Evolutionary conservation across 2,329 filamentous ascomycete genomes (phyloP), one percentile per base, ranked within the genome.

Genomic region (Fusarium torulosum): DNA sequence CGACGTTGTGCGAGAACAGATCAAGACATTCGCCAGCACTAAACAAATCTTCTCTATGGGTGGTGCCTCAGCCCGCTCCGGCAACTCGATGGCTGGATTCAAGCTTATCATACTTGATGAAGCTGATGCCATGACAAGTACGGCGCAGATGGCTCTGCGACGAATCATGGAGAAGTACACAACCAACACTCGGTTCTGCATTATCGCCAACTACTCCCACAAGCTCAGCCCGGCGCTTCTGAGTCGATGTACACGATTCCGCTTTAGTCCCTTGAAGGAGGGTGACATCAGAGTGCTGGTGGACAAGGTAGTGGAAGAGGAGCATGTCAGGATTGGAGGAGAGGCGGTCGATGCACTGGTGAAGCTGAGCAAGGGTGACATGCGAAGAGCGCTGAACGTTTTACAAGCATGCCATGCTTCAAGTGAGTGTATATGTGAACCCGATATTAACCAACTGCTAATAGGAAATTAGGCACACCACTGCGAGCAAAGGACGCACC

Each of bases 161-260:
- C 86, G 96, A 46, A 98, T 99, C 76, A 99, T 99, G 96, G 96
- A 99, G 77, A 97, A 97, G 81, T 99, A 99, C 82, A 99, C 96
- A 1, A 92, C 92, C 62, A 99, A 99, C 81, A 97, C 96, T 4
- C 86, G 96, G 52, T 99, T 99, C 82, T 98, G 95, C 82, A 93
- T 99, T 76, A 98, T 99, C 72, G 96, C 96, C 72, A 99, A 99
- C 81, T 99, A 99, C 80, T 96, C 96, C 29, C 96, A 99, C 83
- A 99, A 99, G 80, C 88, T 99, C 38, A 96, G 93, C 14, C 95
- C 96, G 0, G 96, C 96, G 0, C 84, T 99, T 42, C 84, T 99
- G 53, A 98, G 95, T 47, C 86, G 96, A 73, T 99, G 96, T 80
- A 99, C 96, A 11, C 85, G 96, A 37, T 99, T 99, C 79, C 86